Percentiles rank a stretch among this genome's conserved stretches.
phyloP scores from a whole-genome alignment of 768 basidiomycete species.

The Leucocoprinus leucothites region DNA sequence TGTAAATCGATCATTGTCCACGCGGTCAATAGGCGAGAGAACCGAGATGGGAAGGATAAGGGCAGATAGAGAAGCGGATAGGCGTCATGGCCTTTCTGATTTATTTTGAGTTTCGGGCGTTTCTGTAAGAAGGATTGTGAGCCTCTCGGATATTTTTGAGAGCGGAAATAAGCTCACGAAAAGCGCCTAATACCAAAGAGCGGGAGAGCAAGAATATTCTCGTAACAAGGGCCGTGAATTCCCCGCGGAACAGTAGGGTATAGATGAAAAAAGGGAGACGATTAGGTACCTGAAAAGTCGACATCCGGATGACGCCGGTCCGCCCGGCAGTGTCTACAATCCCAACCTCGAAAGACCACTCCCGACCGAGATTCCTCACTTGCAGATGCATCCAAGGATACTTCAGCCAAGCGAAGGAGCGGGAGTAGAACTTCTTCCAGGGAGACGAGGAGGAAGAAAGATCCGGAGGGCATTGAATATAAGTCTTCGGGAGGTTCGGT shows the following conservation, averaged over 20 bases:
- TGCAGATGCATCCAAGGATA: conserved; percentile 78
- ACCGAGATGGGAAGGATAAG: conserved; percentile 54
- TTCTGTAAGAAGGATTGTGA: conserved; percentile 37
- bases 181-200: no score
- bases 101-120: conserved; percentile 46
- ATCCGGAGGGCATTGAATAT: conserved; percentile 55
- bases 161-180: no score
- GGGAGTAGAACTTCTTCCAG: no score
- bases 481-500: conserved; percentile 66
- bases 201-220: no score
- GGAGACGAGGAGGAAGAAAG: background rate
- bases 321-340: conserved; percentile 61
- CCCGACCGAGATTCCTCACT: conserved; percentile 60
- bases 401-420: conserved; percentile 35
- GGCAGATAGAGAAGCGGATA: conserved; percentile 70
- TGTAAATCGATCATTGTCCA: conserved; percentile 66
- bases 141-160: conserved; percentile 10
- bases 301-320: conserved; percentile 60
- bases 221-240: no score
- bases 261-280: conserved; percentile 14
- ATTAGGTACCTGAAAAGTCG: conserved; percentile 72
- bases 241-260: background rate
- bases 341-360: conserved; percentile 77
- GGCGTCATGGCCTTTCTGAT: conserved; percentile 16
- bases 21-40: conserved; percentile 57